A percentile compares a stretch with the other conserved stretches of the same genome.
Evolutionary conservation across 2,329 filamentous ascomycete genomes (phyloP).

Genomic region (Colletotrichum magnum): DNA sequence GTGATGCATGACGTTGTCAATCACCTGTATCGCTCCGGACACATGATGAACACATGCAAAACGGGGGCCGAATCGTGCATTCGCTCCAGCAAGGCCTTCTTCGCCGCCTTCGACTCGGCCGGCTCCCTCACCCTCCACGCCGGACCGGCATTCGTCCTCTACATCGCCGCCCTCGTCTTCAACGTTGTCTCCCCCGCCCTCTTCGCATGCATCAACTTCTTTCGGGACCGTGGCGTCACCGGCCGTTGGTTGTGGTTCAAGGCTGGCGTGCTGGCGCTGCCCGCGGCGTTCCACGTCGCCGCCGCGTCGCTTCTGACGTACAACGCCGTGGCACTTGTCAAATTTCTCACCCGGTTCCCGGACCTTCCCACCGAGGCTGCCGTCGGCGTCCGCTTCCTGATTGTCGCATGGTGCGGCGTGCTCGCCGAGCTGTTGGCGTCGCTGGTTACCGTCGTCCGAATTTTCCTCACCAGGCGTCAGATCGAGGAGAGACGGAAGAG

Average conservation of each 20-base stretch:
- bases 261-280: constrained; percentile 1
- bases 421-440: constrained; percentile 9
- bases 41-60: constrained; percentile 16
- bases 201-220: constrained; percentile 9
- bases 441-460: not conserved
- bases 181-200: not conserved
- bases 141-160: constrained; percentile 7
- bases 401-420: constrained; percentile 19
- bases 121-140: not conserved
- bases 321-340: constrained; percentile 7
- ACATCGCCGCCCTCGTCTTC: not conserved
- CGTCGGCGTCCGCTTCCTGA: constrained; percentile 7
- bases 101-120: constrained; percentile 3
- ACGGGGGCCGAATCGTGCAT: constrained; percentile 30
- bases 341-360: not conserved
- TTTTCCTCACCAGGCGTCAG: not conserved
- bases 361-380: not conserved
- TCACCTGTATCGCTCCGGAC: constrained; percentile 4
- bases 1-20: constrained; percentile 7
- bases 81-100: constrained; percentile 13
- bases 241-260: not conserved
- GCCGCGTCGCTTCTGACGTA: not conserved
- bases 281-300: constrained; percentile 8
- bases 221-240: not conserved
- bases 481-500: constrained; percentile 1